Conservation (phyloP, 371 early-diverging fungal genomes). For the Circinella umbellata region DNA sequence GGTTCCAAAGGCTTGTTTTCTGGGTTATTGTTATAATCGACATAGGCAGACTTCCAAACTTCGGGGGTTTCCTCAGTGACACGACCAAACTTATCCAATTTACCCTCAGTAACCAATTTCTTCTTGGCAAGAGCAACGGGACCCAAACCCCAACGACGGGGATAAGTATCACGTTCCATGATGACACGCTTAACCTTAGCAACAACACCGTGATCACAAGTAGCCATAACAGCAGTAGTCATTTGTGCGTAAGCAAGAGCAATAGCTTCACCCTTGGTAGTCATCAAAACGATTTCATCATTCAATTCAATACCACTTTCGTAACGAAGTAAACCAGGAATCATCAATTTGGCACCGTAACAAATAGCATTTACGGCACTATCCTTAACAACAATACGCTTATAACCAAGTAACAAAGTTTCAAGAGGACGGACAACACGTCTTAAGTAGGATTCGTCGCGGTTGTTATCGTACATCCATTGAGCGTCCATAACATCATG, state of each 20-base stretch:
- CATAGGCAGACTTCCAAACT: constrained; percentile 74
- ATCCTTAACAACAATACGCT: constrained; percentile 99
- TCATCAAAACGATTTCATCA: constrained; percentile 98
- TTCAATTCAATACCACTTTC: constrained; percentile 96
- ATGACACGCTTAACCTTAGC: constrained; percentile 99
- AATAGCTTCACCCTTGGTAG: constrained; percentile 99
- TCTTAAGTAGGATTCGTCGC: constrained; percentile 91
- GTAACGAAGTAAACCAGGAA: constrained; percentile 97
- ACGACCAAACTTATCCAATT: constrained; percentile 96
- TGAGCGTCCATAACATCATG: constrained; percentile 99
- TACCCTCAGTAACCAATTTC: constrained; percentile 95
- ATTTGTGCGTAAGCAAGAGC: constrained; percentile 97
- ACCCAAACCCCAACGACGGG: constrained; percentile 97
- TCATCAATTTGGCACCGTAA: constrained; percentile 99
- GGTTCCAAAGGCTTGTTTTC: constrained; percentile 45
- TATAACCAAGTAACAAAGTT: constrained; percentile 93
- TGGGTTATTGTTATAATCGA: constrained; percentile 69
- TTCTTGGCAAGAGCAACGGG: constrained; percentile 95
- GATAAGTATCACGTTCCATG: constrained; percentile 99
- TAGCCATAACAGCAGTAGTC: constrained; percentile 95
- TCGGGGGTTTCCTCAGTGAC: constrained; percentile 84
- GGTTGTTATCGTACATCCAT: constrained; percentile 96
- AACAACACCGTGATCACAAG: constrained; percentile 91
- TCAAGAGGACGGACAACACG: constrained; percentile 97
- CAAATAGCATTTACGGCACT: constrained; percentile 99